Base-by-base conservation (phyloP, 2,329 filamentous ascomycete genomes). In the Sporothrix luriei region DNA sequence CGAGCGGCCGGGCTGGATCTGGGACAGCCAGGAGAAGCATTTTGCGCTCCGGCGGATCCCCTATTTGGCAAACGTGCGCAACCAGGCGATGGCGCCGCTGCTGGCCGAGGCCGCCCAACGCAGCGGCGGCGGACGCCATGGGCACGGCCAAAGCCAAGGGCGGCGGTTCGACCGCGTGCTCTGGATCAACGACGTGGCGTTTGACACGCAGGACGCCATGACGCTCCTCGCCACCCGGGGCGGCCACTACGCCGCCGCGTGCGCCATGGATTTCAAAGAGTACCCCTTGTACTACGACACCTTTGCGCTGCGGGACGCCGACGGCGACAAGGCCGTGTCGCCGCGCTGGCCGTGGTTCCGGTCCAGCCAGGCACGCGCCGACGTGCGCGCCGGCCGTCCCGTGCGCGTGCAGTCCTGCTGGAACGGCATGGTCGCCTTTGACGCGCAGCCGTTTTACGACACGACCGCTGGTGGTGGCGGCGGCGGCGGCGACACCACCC, bases 401-500 rank as follows among this genome's bases (percentile, higher is more conserved):
- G 81, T 89, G 1, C 85, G 84, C 1, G 88, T 91, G 0, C 78
- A 79, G n/a, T 88, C 86, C 54, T 91, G 89, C 77, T 91, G 88
- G 88, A 90, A 91, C 73, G 89, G 88, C 57, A 85, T 89, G 76
- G 82, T 82, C 73, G 80, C 75, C 61, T 81, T 80, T 70, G 78
- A 80, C 65, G 79, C 84, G 0, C 76, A 76, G 4, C 82, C 84
- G 1, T 86, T 85, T 75, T 84, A 85, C 70, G 70, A 67, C n/a
- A 26, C 16, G 19, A 43, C 24, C 52, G 16, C n/a, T n/a, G n/a
- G n/a, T n/a, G n/a, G n/a, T n/a, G n/a, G n/a, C n/a, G n/a, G n/a
- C n/a, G n/a, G n/a, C n/a, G n/a, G n/a, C n/a, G n/a, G n/a, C n/a
- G n/a, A n/a, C n/a, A n/a, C n/a, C n/a, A n/a, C n/a, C n/a, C n/a